Conservation (phyloP, 495 filamentous ascomycete species). For the Podospora pseudoanserina region DNA sequence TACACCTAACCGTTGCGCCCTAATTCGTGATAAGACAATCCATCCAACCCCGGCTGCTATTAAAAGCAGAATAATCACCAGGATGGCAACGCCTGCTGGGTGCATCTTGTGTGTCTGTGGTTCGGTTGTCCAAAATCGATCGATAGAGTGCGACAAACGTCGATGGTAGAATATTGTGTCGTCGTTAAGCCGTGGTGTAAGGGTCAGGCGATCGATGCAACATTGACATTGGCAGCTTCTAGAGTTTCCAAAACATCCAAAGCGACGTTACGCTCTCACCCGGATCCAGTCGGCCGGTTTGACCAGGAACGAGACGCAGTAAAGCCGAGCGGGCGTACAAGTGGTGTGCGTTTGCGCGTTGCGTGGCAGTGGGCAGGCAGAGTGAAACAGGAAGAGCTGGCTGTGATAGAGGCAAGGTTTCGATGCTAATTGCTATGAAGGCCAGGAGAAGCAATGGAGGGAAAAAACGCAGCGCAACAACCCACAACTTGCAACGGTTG, state of each 20-base stretch:
- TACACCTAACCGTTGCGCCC: conserved; percentile 59
- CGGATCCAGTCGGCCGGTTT: not conserved
- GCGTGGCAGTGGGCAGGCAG: not conserved
- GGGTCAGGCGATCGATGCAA: not conserved
- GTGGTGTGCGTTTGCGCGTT: not conserved
- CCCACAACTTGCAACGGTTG: not conserved
- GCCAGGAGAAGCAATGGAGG: not conserved
- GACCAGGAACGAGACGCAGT: not conserved
- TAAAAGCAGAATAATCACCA: conserved; percentile 50
- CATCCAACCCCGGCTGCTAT: conserved; percentile 44
- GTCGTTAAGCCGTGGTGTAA: not conserved
- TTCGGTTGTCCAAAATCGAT: not conserved
- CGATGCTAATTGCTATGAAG: not conserved
- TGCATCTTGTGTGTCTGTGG: conserved; percentile 30
- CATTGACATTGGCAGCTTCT: not conserved
- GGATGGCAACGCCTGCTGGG: conserved; percentile 44
- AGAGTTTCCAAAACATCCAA: not conserved
- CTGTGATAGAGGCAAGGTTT: not conserved
- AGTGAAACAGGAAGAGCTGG: not conserved
- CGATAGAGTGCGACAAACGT: not conserved
- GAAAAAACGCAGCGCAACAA: not conserved
- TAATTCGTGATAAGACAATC: conserved; percentile 55
- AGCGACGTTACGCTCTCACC: not conserved
- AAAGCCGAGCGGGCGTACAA: not conserved
- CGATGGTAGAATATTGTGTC: not conserved